Evolutionary conservation across 805 yeast genomes (phyloP), one percentile per base, ranked within the genome.

Genomic region (Wickerhamiella siamensis): DNA sequence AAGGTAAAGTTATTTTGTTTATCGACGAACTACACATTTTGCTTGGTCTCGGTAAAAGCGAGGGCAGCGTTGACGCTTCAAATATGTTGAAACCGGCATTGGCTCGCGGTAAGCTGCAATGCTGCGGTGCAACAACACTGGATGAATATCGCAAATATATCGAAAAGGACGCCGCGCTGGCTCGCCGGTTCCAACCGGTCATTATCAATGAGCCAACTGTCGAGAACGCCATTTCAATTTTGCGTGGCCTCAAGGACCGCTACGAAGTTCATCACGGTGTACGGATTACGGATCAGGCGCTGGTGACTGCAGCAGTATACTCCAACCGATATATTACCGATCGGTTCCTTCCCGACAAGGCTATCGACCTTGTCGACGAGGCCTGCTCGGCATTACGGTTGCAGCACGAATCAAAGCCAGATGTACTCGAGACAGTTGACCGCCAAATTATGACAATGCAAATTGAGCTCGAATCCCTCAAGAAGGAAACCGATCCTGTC

Each of bases 231-330:
- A 84, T 88, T 42, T 79, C 94, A 21, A 88, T 88, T 46, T 66
- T 91, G 45, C 74, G 98, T 56, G 98, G 98, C 3, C 69, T 88
- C 54, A 87, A 88, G 58, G 97, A 88, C 55, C 72, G 81, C 47
- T 88, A 88, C 58, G 98, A 88, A 57, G 95, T 88, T 2, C 98
- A 88, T 54, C 98, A 88, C 55, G 98, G 98, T 63, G 98, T 88
- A 5, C 74, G 95, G 48, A 83, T 88, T 45, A 73, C 88, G 3
- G 98, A 88, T 57, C 73, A 86, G 38, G 95, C 98, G 0, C 67
- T 88, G 43, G 96, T 88, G 2, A 81, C 95, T 0, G 95, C 97
- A 10, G 95, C 95, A 0, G 77, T 83, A 5, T 74, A 87, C 55
- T 77, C 93, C 38, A 83, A 84, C 56, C 71, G 98, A 48, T 88